phyloP scores from a whole-genome alignment of 179 eudicot genomes.

The Beta macrorhiza region DNA sequence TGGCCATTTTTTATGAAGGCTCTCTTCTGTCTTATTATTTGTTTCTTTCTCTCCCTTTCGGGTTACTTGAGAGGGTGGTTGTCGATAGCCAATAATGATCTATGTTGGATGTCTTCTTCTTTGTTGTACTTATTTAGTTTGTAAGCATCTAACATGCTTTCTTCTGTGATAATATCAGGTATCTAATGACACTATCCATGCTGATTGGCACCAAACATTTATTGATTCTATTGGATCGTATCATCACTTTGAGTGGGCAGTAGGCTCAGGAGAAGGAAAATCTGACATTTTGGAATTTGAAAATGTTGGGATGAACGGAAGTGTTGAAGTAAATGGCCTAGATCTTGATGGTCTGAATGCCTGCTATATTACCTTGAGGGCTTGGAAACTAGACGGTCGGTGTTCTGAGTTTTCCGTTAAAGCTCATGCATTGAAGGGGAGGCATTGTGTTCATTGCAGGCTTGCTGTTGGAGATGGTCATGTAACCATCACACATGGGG shows the following conservation, averaged over 20 bases:
- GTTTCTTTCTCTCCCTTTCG: neutral
- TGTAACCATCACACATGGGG: constrained; percentile 77
- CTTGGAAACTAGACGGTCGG: constrained; percentile 81
- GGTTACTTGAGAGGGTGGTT: constrained; percentile 1
- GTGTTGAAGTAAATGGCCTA: constrained; percentile 74
- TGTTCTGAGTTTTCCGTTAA: constrained; percentile 77
- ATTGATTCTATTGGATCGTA: constrained; percentile 70
- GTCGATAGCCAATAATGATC: neutral
- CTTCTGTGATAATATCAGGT: constrained; percentile 49
- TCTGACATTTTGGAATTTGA: constrained; percentile 86
- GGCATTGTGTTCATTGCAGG: constrained; percentile 91
- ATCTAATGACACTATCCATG: constrained; percentile 72
- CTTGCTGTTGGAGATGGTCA: constrained; percentile 94
- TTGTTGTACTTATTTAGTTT: constrained; percentile 6
- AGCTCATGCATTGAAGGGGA: constrained; percentile 96
- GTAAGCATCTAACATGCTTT: constrained; percentile 17
- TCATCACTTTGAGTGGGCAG: constrained; percentile 98
- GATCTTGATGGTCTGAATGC: constrained; percentile 77
- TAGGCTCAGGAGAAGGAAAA: constrained; percentile 97
- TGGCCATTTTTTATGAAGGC: neutral
- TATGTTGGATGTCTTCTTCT: neutral
- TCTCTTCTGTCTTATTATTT: neutral
- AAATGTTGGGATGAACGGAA: constrained; percentile 89
- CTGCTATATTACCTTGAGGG: constrained; percentile 90
- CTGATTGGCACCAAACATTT: constrained; percentile 94